Base-by-base conservation (phyloP, 768 basidiomycete species). In the Mrakia hoshinonis region DNA sequence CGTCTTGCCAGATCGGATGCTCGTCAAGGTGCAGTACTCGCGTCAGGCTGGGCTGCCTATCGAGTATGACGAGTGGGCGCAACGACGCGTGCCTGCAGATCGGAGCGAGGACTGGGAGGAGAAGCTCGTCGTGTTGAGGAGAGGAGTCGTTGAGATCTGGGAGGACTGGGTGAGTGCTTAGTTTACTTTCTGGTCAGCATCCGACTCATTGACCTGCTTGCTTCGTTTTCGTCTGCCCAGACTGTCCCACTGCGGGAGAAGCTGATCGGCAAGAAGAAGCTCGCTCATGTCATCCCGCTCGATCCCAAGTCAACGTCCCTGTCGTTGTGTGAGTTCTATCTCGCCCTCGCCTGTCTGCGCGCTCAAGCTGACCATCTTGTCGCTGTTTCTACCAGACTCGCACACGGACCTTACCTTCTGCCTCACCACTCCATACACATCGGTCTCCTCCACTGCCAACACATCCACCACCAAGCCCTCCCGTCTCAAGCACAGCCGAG, bases 81-180 rank as follows among this genome's bases (percentile, higher is more conserved):
- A 72, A 38, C 55, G 70, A 12, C 46, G 58, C 22, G 58, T 67
- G 31, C 70, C 70, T 0, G 70, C 64, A 0, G 66, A 72, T 36
- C 29, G 70, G 47, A 72, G 70, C 38, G 72, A 68, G 20, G 4
- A 36, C 24, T 73, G 72, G 72, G 67, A 73, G 61, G 72, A 73
- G 72, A 62, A 61, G 36, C 60, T 73, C 10, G 72, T 73, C 13
- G 72, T 73, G 26, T 26, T 73, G 20, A 67, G 66, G 49, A 64
- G 63, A 43, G 72, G 72, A 6, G 29, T 48, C 0, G 72, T 73
- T 20, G 72, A 73, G 51, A 68, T 73, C 7, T 73, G 66, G 66
- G 67, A 73, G 38, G 67, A 73, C 24, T 73, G 72, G 65, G 71
- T 62, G 38, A 13, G 70, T 72, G 13, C 24, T 22, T 31, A 31